Base-by-base conservation (phyloP, 495 filamentous ascomycete genomes). In the Aspergillus bridgeri region DNA sequence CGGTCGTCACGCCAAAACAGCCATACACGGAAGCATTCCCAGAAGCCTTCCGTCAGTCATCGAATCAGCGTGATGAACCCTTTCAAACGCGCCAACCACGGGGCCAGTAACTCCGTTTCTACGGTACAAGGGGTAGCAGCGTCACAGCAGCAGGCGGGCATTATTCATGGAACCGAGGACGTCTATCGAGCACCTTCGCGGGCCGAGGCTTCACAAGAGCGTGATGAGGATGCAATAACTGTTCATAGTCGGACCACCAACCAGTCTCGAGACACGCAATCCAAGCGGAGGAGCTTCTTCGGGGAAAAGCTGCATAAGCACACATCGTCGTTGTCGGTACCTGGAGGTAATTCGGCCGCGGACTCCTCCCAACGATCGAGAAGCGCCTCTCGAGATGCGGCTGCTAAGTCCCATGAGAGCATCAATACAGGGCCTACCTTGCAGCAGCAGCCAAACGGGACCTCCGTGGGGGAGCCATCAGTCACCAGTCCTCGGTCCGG, bases 31-130 rank as follows among this genome's bases (percentile, higher is more conserved):
- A 77, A 72, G 50, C 69, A 69, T 45, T 71, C 71, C 0, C 60
- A 69, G 21, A 71, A 73, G 51, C 72, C 71, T 17, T 77, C 76
- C 23, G 69, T 77, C 61, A 75, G 76, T 59, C 72, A 77, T 42
- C 75, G 76, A 6, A 79, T 79, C 58, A 78, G 75, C 60, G 70
- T 78, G 42, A 77, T 77, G 63, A 79, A 79, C 43, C 76, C 76
- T 0, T 79, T 79, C 64, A 78, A 75, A 58, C 75, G 76, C 18
- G 65, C 72, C 2, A 69, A 68, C 27, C 75, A 79, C 54, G 70
- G 65, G 3, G 58, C 64, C 11, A 65, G 66, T 19, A 70, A 68
- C 55, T 76, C 74, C 8, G 65, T 75, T 29, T 69, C 69, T 27
- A 74, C 72, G 0, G 66, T 73, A 17, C 74, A 69, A n/a, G 49